Conservation (phyloP, 2,329 filamentous ascomycete species). For the Paramyrothecium roridum region DNA sequence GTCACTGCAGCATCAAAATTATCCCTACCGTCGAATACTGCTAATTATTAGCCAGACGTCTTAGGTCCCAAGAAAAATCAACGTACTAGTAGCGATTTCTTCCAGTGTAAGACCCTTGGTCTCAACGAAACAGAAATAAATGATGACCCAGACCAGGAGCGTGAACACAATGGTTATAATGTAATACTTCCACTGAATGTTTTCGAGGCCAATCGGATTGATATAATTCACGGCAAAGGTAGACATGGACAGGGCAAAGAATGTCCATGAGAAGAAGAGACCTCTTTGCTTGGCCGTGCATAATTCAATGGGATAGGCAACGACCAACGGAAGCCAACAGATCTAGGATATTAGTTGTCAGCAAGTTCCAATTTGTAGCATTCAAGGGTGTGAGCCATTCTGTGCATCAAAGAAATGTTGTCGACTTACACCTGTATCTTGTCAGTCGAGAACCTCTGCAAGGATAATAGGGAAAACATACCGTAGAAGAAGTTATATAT, state of each 20-base stretch:
- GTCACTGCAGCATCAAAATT: not conserved
- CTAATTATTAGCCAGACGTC: not conserved
- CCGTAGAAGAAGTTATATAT: conserved; percentile 6
- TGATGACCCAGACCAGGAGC: conserved; percentile 1
- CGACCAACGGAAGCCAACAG: conserved; percentile 6
- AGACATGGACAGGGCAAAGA: conserved; percentile 1
- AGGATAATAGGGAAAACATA: not conserved
- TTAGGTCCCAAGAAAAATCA: not conserved
- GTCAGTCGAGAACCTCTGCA: not conserved
- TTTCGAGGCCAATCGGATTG: conserved; percentile 6
- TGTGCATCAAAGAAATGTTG: no score
- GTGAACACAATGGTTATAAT: conserved; percentile 2
- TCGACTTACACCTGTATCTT: not conserved
- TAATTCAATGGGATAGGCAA: conserved; percentile 5
- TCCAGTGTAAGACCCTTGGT: conserved; percentile 44
- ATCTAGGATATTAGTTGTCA: not conserved
- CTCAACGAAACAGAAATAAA: conserved; percentile 16
- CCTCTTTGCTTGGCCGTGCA: conserved; percentile 6
- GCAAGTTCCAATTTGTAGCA: no score
- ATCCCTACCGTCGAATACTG: not conserved
- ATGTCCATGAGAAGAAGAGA: not conserved
- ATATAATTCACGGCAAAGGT: conserved; percentile 6
- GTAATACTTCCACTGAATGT: conserved; percentile 4
- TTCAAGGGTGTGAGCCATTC: no score
- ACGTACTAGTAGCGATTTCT: conserved; percentile 37